phyloP scores from a whole-genome alignment of 805 yeast species.

The Lachancea fermentati region DNA sequence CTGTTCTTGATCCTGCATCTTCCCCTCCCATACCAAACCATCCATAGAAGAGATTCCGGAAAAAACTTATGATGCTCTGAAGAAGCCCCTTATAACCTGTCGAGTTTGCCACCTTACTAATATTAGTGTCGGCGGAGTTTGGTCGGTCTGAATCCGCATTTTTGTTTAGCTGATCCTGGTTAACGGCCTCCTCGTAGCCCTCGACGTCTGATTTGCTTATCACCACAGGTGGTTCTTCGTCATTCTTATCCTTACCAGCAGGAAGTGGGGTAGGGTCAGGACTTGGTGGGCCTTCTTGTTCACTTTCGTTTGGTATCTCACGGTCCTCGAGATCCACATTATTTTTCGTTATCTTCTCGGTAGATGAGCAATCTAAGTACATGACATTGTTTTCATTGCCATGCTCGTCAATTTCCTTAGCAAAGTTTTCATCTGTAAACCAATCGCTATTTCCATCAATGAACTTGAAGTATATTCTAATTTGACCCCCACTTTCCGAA shows the following conservation, averaged over 20 bases:
- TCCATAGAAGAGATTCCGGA: slow-evolving; percentile 15
- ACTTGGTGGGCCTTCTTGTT: slow-evolving; percentile 23
- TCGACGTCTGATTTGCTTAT: slow-evolving; percentile 18
- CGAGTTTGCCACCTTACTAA: slow-evolving; percentile 11
- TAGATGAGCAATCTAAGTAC: slow-evolving; percentile 3
- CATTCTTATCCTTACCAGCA: not conserved
- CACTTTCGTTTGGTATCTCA: not conserved
- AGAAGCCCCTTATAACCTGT: slow-evolving; percentile 15
- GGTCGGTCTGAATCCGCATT: slow-evolving; percentile 7
- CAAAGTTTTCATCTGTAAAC: slow-evolving; percentile 28
- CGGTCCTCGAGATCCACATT: slow-evolving; percentile 1
- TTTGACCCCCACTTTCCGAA: slow-evolving; percentile 15
- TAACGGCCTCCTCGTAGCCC: slow-evolving; percentile 9
- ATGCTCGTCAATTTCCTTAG: slow-evolving; percentile 31
- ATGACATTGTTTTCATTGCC: slow-evolving; percentile 38
- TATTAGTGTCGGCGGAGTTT: slow-evolving; percentile 10
- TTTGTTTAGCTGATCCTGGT: slow-evolving; percentile 5
- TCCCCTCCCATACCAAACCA: slow-evolving; percentile 14
- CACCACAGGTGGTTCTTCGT: slow-evolving; percentile 11
- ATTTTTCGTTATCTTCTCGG: not conserved
- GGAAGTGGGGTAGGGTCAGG: slow-evolving; percentile 28
- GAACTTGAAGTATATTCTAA: slow-evolving; percentile 24
- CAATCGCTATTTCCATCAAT: slow-evolving; percentile 26
- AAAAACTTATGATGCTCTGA: slow-evolving; percentile 18
- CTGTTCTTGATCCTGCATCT: not conserved